These are phyloP conservation scores for Gynochthodes officinalis DNA, from an alignment of 257 asterid genomes.

Conservation along the genomic window DNA sequence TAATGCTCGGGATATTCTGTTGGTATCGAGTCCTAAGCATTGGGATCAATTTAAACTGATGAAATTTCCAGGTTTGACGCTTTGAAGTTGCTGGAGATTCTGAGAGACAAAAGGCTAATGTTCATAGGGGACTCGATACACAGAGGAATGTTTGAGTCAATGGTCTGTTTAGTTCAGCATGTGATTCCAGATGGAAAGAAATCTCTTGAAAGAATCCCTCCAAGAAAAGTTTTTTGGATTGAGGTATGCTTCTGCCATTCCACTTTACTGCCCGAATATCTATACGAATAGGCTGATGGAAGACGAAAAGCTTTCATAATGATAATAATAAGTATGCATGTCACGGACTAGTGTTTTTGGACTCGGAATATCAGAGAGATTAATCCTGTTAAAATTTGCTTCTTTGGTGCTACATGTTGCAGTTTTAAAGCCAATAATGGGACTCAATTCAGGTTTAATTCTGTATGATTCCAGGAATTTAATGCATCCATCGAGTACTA, in stretches of 20 bases:
- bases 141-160: slow-evolving; percentile 91
- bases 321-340: neutral
- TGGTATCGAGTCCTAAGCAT: neutral
- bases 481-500: slow-evolving; percentile 85
- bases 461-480: slow-evolving; percentile 45
- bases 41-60: neutral
- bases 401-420: no score
- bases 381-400: neutral
- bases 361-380: neutral
- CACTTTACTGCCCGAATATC: neutral
- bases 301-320: no score
- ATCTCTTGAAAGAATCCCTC: slow-evolving; percentile 64
- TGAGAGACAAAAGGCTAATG: slow-evolving; percentile 82
- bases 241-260: slow-evolving; percentile 42
- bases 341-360: neutral
- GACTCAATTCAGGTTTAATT: neutral
- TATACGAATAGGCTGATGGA: no score
- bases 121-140: slow-evolving; percentile 88
- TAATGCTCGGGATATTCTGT: slow-evolving; percentile 16
- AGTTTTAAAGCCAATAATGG: neutral
- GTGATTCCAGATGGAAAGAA: slow-evolving; percentile 47
- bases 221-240: slow-evolving; percentile 62
- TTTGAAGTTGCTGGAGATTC: slow-evolving; percentile 63
- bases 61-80: slow-evolving; percentile 61
- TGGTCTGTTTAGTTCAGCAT: slow-evolving; percentile 77